Conservation (phyloP, 495 filamentous ascomycete genomes). For the Acidiella bohemica region DNA sequence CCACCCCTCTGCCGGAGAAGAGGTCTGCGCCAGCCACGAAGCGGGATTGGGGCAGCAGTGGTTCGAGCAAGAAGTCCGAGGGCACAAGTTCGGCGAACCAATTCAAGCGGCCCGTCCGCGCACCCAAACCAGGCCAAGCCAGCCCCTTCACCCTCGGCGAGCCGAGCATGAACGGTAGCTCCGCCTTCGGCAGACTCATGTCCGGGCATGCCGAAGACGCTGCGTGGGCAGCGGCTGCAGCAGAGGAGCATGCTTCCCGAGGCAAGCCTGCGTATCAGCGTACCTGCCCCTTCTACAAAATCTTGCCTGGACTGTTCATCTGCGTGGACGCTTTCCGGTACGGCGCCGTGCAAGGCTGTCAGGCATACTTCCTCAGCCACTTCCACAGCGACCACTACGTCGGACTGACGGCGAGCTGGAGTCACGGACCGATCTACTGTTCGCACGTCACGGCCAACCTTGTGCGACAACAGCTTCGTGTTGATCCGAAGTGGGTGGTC, state of each 20-base stretch:
- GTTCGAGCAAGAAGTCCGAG: constrained; percentile 1
- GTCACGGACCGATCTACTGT: constrained; percentile 91
- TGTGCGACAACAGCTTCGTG: constrained; percentile 69
- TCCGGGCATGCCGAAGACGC: constrained; percentile 74
- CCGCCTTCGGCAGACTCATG: constrained; percentile 88
- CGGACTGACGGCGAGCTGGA: constrained; percentile 76
- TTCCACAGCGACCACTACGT: constrained; percentile 98
- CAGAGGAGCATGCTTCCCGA: constrained; percentile 58
- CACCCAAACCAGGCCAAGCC: constrained; percentile 56
- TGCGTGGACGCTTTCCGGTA: constrained; percentile 96
- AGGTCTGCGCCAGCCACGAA: not conserved
- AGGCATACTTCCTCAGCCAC: constrained; percentile 93
- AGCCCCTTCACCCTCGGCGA: constrained; percentile 52
- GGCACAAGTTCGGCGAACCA: constrained; percentile 1
- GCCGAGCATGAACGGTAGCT: constrained; percentile 28
- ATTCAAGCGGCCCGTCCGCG: constrained; percentile 51
- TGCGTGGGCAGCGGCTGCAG: constrained; percentile 79
- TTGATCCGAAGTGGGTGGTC: constrained; percentile 73
- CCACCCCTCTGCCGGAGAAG: constrained; percentile 35
- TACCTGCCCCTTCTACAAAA: constrained; percentile 97
- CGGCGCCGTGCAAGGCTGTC: constrained; percentile 78
- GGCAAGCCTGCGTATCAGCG: constrained; percentile 84
- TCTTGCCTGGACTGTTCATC: constrained; percentile 79
- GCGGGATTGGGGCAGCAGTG: not conserved
- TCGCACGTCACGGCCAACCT: constrained; percentile 83